These are phyloP conservation scores for Inga laurina DNA, from an alignment of 306 rosid species.

Conservation along the genomic window DNA sequence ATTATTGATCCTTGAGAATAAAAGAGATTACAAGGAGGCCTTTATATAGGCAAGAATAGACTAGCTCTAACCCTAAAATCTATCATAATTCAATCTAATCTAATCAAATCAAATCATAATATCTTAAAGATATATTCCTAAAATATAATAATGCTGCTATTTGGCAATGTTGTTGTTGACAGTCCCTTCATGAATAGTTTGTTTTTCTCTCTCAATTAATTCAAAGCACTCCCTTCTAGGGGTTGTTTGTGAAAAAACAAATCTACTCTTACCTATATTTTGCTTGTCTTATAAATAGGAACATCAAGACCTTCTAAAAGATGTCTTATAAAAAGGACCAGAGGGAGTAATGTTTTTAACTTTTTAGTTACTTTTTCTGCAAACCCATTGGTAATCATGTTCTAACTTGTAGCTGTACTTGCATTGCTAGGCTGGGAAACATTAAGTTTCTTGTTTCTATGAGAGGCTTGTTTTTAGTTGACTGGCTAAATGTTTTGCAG, in stretches of 20 bases:
- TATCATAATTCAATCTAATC: no score
- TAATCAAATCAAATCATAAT: no score
- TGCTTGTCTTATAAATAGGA: neutral
- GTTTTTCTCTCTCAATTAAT: neutral
- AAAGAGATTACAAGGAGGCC: no score
- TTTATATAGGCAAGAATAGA: no score
- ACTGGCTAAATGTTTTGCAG: neutral
- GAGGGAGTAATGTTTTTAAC: neutral
- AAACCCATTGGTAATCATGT: neutral
- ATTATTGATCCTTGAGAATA: no score
- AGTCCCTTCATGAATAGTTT: neutral
- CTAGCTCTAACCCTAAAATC: no score
- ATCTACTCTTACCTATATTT: neutral
- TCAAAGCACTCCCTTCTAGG: neutral
- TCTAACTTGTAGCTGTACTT: neutral
- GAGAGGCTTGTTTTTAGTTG: neutral
- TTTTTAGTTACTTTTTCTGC: neutral
- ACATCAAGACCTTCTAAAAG: neutral
- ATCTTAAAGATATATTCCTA: no score
- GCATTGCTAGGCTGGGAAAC: neutral
- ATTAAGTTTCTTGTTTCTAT: neutral
- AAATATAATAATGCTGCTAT: neutral
- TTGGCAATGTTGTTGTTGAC: conserved; percentile 19
- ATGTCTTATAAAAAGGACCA: neutral
- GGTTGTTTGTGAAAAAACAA: neutral